Evolutionary conservation across 2,329 filamentous ascomycete genomes (phyloP), one percentile per base, ranked within the genome.

Genomic region (Verticillium albo-atrum): DNA sequence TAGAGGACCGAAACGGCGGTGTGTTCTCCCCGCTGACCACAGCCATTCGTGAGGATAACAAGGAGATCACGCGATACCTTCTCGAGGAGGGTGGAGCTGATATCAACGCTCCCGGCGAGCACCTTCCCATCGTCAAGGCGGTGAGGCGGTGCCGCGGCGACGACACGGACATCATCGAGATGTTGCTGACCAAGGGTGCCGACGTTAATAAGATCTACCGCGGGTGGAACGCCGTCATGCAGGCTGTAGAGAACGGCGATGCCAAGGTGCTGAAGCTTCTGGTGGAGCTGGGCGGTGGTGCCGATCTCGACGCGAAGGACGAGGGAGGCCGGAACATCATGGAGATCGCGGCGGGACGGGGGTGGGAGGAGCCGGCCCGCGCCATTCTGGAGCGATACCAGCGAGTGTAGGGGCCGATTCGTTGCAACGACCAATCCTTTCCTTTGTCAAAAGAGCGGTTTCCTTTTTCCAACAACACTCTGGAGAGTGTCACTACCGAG

Each of bases 1-100:
- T 89, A 58, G 87, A 90, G 70, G 88, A 89, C 73, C 87, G 87
- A 73, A 90, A 88, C 67, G 87, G 86, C 23, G 88, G 88, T 57
- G 88, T 90, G 55, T 91, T 90, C 75, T 89, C 85, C 1, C 85
- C 86, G 0, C 78, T 90, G 4, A 90, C 87, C 0, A 88, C 85
- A 0, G 85, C 86, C 9, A 84, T 89, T 59, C 84, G 87, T 14
- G 87, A 90, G 70, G 76, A 83, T 27, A 79, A 80, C 64, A 82
- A 80, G 52, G 80, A 82, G 0, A 89, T 89, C 59, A 84, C 88
- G 47, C 71, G 70, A 4, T 89, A 79, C 73, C 79, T 90, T 10
- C 76, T 90, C 60, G 79, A 83, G 55, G 81, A 86, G 62, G 86
- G 81, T 1, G 81, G 80, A 9, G 87, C 87, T 0, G 85, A 89